phyloP scores from a whole-genome alignment of 2,329 filamentous ascomycete genomes.

The Allantophomopsis cytisporea region DNA sequence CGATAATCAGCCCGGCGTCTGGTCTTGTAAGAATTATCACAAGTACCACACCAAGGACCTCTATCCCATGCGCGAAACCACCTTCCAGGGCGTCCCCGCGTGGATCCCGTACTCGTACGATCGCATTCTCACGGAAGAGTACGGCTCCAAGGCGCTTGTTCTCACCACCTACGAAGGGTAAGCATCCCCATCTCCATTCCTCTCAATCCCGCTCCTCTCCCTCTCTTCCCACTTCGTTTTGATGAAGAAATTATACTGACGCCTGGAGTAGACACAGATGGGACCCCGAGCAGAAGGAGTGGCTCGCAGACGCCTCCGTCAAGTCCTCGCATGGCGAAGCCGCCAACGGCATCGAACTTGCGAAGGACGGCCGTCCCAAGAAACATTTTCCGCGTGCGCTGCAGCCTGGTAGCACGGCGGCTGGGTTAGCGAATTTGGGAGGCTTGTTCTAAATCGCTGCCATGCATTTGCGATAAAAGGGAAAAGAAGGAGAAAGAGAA shows the following conservation, averaged over 20 bases:
- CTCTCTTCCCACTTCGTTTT: conserved; percentile 2
- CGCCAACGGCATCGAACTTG: too few species aligned
- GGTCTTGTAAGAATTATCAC: conserved; percentile 74
- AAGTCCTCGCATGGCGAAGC: too few species aligned
- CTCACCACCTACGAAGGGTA: conserved; percentile 48
- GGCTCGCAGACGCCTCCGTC: conserved; percentile 23
- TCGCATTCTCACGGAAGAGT: conserved; percentile 51
- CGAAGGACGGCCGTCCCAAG: too few species aligned
- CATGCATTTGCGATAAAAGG: too few species aligned
- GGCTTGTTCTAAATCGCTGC: too few species aligned
- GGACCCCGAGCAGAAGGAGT: conserved; percentile 41
- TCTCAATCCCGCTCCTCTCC: not conserved
- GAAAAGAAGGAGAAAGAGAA: too few species aligned
- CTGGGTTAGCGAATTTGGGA: too few species aligned
- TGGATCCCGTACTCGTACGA: conserved; percentile 58
- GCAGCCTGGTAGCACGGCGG: too few species aligned
- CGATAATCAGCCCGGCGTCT: conserved; percentile 43
- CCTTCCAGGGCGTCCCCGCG: conserved; percentile 62
- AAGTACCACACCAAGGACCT: conserved; percentile 57
- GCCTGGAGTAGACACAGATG: conserved; percentile 38
- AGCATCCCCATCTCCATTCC: conserved; percentile 14
- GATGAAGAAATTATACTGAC: not conserved
- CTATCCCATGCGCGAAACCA: conserved; percentile 60
- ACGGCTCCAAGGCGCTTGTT: conserved; percentile 45
- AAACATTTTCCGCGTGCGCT: too few species aligned